These are phyloP conservation scores for Cladophialophora immunda DNA, from an alignment of 2,329 filamentous ascomycete species.

Conservation along the genomic window DNA sequence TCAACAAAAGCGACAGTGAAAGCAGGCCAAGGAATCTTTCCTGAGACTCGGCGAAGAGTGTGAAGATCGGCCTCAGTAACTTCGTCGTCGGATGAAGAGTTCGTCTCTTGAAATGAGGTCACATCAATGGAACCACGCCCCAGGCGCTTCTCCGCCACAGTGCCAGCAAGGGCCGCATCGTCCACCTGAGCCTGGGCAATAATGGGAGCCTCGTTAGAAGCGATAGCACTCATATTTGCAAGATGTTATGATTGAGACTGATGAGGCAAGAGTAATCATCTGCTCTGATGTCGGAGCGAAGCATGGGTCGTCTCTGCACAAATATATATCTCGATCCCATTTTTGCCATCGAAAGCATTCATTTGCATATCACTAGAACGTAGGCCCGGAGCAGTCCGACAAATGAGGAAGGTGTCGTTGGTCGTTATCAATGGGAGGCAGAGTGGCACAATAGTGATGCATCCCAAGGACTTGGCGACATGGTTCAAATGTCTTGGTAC, in stretches of 20 bases:
- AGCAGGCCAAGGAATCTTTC: slow-evolving; percentile 39
- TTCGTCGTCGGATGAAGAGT: slow-evolving; percentile 29
- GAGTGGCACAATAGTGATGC: slow-evolving; percentile 22
- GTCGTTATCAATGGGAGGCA: slow-evolving; percentile 24
- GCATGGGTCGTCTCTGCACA: neutral
- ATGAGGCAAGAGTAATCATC: neutral
- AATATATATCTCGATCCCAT: slow-evolving; percentile 22
- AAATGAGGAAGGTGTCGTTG: slow-evolving; percentile 32
- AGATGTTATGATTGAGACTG: neutral
- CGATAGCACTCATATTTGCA: slow-evolving; percentile 34
- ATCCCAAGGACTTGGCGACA: slow-evolving; percentile 34
- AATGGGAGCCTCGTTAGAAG: slow-evolving; percentile 33
- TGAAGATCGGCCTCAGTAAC: slow-evolving; percentile 39
- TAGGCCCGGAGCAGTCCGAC: slow-evolving; percentile 22
- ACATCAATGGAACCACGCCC: slow-evolving; percentile 33
- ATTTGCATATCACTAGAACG: slow-evolving; percentile 8
- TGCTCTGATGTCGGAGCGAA: neutral
- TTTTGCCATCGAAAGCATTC: slow-evolving; percentile 1
- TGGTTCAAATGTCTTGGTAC: slow-evolving; percentile 17
- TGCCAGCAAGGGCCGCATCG: slow-evolving; percentile 27
- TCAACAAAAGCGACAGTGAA: slow-evolving; percentile 41
- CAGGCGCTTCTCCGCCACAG: slow-evolving; percentile 31
- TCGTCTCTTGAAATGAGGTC: slow-evolving; percentile 16
- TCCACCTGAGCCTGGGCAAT: slow-evolving; percentile 33
- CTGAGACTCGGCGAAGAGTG: slow-evolving; percentile 38